Base-by-base conservation (phyloP, 257 asterid genomes). In the Solanum medicagineum region DNA sequence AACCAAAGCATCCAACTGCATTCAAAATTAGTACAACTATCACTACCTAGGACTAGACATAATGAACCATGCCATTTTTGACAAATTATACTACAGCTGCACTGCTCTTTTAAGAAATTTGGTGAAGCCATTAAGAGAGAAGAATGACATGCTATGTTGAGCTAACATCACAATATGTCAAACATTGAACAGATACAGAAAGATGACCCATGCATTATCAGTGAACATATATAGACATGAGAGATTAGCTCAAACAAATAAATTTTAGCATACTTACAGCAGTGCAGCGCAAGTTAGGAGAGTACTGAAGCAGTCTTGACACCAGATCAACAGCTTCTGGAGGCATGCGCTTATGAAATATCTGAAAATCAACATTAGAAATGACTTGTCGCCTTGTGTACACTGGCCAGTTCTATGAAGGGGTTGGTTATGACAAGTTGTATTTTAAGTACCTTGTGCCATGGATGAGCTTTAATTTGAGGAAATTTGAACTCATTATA, bases 261-360 rank as follows among this genome's bases (percentile, higher is more conserved):
- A 32, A 87, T 14, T 17, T 51, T 8, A 6, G 24, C 42, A 85
- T 83, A 87, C 92, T 92, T 86, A 92, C 94, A 88, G 94, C 93
- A 45, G 92, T 19, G 86, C 90, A 89, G 19, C 94, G 92, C 81
- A 92, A 79, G 87, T 90, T 89, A 69, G 94, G 94, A 75, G 94
- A 92, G 89, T 92, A 92, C 44, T 92, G 94, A 32, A 92, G 91
- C 51, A 92, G 88, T 85, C 94, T 89, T 44, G 94, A 92, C 68
- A 91, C 94, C 55, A 91, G 90, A 86, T 92, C 94, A 84, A 89
- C 94, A 44, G 94, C 94, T 85, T 92, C 94, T 70, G 94, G 93
- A 32, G 94, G 94, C 93, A 89, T 90, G 79, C 93, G 91, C 86
- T 92, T 92, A 29, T 90, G 89, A 88, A 92, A 92, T 84, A 92